Conservation (phyloP, 495 filamentous ascomycete species). For the Penicillium pulvis region DNA sequence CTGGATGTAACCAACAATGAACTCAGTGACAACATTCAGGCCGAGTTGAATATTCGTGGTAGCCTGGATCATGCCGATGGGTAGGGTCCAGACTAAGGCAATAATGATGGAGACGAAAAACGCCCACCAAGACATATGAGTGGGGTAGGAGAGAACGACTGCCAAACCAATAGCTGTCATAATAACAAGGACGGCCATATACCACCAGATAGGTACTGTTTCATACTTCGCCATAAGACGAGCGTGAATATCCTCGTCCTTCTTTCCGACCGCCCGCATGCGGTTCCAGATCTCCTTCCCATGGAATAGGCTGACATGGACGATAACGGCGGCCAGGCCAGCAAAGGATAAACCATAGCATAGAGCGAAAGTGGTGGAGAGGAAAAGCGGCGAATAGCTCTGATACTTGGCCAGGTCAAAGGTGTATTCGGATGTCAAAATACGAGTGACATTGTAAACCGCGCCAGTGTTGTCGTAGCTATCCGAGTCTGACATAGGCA, state of each 20-base stretch:
- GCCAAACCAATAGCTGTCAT: conserved; percentile 57
- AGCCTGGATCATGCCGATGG: conserved; percentile 56
- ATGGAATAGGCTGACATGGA: conserved; percentile 58
- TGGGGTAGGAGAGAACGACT: conserved; percentile 52
- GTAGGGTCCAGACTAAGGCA: conserved; percentile 52
- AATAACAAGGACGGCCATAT: conserved; percentile 43
- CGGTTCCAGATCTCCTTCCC: conserved; percentile 57
- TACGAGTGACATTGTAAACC: conserved; percentile 54
- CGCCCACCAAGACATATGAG: conserved; percentile 53
- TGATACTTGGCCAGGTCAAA: conserved; percentile 56
- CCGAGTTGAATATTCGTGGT: conserved; percentile 56
- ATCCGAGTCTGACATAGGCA: conserved; percentile 56
- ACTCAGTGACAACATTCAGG: conserved; percentile 63
- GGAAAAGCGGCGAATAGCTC: conserved; percentile 61
- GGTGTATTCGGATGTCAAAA: conserved; percentile 54
- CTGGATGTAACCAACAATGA: conserved; percentile 67
- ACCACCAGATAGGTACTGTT: conserved; percentile 67
- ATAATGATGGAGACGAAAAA: conserved; percentile 57
- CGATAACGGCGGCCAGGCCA: conserved; percentile 55
- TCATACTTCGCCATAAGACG: conserved; percentile 62
- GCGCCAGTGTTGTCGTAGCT: conserved; percentile 62
- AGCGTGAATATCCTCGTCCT: conserved; percentile 68
- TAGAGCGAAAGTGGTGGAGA: conserved; percentile 61
- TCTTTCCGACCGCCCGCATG: conserved; percentile 46
- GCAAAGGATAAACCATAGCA: conserved; percentile 65